Percentiles rank a stretch among this genome's conserved stretches.
Evolutionary conservation across 768 basidiomycete genomes (phyloP).

Genomic region (Cystofilobasidium capitatum): DNA sequence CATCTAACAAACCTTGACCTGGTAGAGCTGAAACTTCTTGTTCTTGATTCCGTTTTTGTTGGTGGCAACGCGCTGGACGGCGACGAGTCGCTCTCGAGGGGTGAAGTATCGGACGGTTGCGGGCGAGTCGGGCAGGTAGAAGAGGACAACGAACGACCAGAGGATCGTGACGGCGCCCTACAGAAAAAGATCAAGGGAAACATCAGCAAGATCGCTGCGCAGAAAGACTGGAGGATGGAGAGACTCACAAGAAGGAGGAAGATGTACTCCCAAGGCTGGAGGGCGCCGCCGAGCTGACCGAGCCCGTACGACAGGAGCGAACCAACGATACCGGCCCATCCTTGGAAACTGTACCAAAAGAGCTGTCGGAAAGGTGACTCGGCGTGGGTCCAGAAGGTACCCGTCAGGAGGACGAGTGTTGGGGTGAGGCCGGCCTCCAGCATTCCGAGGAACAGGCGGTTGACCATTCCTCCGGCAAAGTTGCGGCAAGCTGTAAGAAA

Average conservation of each 20-base stretch:
- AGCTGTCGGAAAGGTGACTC: slow-evolving; percentile 37
- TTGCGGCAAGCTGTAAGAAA: slow-evolving; percentile 35
- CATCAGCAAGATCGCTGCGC: slow-evolving; percentile 39
- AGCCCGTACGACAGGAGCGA: slow-evolving; percentile 35
- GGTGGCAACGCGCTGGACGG: slow-evolving; percentile 41
- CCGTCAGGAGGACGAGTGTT: slow-evolving; percentile 39
- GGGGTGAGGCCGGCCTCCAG: slow-evolving; percentile 38
- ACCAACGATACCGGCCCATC: slow-evolving; percentile 35
- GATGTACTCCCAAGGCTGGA: slow-evolving; percentile 37
- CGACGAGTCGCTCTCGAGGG: slow-evolving; percentile 37
- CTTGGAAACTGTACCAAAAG: slow-evolving; percentile 35
- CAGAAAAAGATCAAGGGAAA: slow-evolving; percentile 24
- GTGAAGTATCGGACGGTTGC: slow-evolving; percentile 39
- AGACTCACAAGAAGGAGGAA: slow-evolving; percentile 39
- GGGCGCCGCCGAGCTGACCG: slow-evolving; percentile 32
- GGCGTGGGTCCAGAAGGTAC: slow-evolving; percentile 36
- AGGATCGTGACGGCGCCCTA: slow-evolving; percentile 10
- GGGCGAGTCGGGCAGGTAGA: slow-evolving; percentile 38
- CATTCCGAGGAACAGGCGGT: slow-evolving; percentile 35
- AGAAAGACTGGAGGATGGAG: slow-evolving; percentile 36
- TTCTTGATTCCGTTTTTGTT: slow-evolving; percentile 39
- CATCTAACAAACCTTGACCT: slow-evolving; percentile 36
- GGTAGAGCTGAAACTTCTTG: slow-evolving; percentile 40
- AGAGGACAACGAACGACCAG: slow-evolving; percentile 34
- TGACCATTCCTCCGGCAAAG: slow-evolving; percentile 34